These are phyloP conservation scores for Penicillium glabrum DNA, from an alignment of 2,329 filamentous ascomycete species.

Conservation along the genomic window DNA sequence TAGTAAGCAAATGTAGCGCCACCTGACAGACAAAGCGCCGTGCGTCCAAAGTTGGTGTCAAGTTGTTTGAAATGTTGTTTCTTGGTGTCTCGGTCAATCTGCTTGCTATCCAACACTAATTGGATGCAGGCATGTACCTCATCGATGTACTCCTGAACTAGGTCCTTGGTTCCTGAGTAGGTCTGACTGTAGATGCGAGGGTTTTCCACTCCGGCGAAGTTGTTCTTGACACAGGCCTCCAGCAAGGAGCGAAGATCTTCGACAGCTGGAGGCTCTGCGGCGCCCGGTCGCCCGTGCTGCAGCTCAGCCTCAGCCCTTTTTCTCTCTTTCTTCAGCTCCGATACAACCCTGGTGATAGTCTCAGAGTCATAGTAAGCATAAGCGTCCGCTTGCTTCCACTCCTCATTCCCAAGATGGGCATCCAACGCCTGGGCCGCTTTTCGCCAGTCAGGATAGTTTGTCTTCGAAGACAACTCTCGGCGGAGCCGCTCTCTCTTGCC, in stretches of 20 bases:
- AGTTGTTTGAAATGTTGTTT: slow-evolving; percentile 81
- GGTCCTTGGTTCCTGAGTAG: slow-evolving; percentile 94
- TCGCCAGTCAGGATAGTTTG: slow-evolving; percentile 81
- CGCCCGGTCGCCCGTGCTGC: slow-evolving; percentile 18
- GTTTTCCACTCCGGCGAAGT: slow-evolving; percentile 94
- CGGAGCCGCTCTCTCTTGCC: slow-evolving; percentile 73
- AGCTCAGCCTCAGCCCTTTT: slow-evolving; percentile 43
- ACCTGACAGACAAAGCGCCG: slow-evolving; percentile 87
- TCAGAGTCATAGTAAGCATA: slow-evolving; percentile 83
- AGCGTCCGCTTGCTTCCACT: slow-evolving; percentile 53
- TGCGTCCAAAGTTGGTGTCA: slow-evolving; percentile 86
- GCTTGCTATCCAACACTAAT: slow-evolving; percentile 66
- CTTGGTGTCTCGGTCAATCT: slow-evolving; percentile 72
- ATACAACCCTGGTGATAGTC: slow-evolving; percentile 74
- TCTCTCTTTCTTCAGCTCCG: slow-evolving; percentile 62
- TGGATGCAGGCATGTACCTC: slow-evolving; percentile 62
- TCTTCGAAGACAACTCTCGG: slow-evolving; percentile 67
- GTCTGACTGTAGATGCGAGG: slow-evolving; percentile 94
- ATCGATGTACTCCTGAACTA: slow-evolving; percentile 87
- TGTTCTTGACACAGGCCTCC: slow-evolving; percentile 94
- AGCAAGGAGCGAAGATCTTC: slow-evolving; percentile 76
- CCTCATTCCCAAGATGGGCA: slow-evolving; percentile 69
- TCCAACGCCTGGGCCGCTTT: slow-evolving; percentile 77
- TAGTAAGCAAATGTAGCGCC: slow-evolving; percentile 96
- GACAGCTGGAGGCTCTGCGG: slow-evolving; percentile 52